Conservation (phyloP, 2,329 filamentous ascomycete species). For the Colletotrichum cuscutae region DNA sequence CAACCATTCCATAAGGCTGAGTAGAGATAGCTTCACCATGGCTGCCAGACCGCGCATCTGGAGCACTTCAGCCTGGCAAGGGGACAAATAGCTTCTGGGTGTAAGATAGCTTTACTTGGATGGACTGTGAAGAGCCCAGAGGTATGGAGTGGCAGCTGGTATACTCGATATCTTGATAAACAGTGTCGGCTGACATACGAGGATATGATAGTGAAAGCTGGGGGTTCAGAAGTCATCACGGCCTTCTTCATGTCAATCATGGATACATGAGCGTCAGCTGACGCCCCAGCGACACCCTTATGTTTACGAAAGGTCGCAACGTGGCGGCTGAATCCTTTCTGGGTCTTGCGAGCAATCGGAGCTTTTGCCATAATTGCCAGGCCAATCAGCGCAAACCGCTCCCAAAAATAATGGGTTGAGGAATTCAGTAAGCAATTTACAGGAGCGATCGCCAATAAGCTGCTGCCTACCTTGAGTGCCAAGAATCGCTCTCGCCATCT, state of each 20-base stretch:
- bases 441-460: not conserved
- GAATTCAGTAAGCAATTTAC: not conserved
- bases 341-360: not conserved
- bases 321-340: not conserved
- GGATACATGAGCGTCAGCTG: not conserved
- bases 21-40: not conserved
- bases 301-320: not conserved
- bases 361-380: not conserved
- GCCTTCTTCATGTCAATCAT: not conserved
- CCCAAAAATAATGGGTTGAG: not conserved
- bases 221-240: not conserved
- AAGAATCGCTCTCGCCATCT: not conserved
- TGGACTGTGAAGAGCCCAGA: not conserved
- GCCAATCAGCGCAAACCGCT: not conserved
- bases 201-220: not conserved
- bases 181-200: not conserved
- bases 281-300: not conserved
- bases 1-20: not conserved
- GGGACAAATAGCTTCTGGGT: not conserved
- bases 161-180: not conserved
- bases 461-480: not conserved
- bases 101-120: not conserved
- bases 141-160: no score
- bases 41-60: not conserved
- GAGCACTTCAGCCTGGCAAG: not conserved